Evolutionary conservation across 225 moss, liverwort and hornwort genomes (phyloP).

Genomic region (Physcomitrellopsis africana): DNA sequence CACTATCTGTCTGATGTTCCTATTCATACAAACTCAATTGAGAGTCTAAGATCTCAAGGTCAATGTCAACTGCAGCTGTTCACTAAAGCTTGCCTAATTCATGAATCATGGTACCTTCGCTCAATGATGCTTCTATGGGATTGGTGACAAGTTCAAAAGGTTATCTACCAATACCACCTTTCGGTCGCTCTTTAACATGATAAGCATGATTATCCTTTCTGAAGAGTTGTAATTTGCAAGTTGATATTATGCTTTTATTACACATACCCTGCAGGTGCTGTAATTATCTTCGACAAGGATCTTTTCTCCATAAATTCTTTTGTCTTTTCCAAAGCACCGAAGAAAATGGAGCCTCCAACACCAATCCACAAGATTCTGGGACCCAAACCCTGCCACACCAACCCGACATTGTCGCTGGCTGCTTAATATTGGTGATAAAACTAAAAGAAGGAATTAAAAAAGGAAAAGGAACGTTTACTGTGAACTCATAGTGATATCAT

Average conservation of each 20-base stretch:
- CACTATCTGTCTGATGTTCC: not conserved
- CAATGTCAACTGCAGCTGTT: constrained; percentile 7
- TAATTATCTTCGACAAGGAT: constrained; percentile 21
- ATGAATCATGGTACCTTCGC: not conserved
- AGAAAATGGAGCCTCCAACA: constrained; percentile 47
- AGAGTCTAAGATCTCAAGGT: constrained; percentile 14
- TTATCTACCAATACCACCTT: not conserved
- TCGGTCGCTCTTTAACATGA: not conserved
- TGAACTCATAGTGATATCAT: too few species aligned
- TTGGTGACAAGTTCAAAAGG: not conserved
- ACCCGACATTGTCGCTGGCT: not conserved
- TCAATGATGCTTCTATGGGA: not conserved
- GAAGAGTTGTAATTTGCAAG: not conserved
- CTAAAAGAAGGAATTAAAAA: too few species aligned
- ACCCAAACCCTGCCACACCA: constrained; percentile 45
- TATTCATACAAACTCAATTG: constrained; percentile 1
- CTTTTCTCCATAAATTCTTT: constrained; percentile 35
- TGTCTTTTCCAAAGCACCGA: constrained; percentile 46
- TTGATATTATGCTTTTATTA: constrained; percentile 9
- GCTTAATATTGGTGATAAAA: too few species aligned
- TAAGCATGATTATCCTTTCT: constrained; percentile 8
- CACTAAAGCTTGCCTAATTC: not conserved
- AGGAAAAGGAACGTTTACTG: too few species aligned
- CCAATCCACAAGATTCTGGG: constrained; percentile 50
- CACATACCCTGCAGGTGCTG: constrained; percentile 33